Conservation (phyloP, 805 yeast species). For the Danielozyma ontarioensis region DNA sequence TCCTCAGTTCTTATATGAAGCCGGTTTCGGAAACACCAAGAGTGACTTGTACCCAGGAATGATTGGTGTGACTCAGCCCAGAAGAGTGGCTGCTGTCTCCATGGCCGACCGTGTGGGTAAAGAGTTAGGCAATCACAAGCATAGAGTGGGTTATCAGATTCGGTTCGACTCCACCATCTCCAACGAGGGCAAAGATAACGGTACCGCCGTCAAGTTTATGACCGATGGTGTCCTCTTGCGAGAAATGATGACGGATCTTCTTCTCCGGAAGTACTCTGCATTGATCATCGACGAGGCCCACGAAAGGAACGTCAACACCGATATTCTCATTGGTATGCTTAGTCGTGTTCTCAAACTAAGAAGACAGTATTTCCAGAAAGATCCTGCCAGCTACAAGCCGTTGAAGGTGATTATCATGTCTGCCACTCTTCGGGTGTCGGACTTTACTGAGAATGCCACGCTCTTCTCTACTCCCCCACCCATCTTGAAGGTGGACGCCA, state of each 20-base stretch:
- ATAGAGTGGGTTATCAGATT: slow-evolving; percentile 73
- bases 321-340: slow-evolving; percentile 89
- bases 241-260: slow-evolving; percentile 87
- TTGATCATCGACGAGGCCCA: slow-evolving; percentile 96
- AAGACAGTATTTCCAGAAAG: slow-evolving; percentile 40
- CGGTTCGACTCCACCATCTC: slow-evolving; percentile 70
- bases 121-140: slow-evolving; percentile 70
- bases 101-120: slow-evolving; percentile 78
- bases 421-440: slow-evolving; percentile 91
- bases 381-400: slow-evolving; percentile 49
- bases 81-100: slow-evolving; percentile 91
- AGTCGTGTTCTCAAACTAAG: slow-evolving; percentile 81
- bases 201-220: slow-evolving; percentile 80
- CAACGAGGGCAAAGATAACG: slow-evolving; percentile 37
- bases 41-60: slow-evolving; percentile 65
- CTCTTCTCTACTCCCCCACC: slow-evolving; percentile 80
- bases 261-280: slow-evolving; percentile 76
- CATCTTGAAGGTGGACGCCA: slow-evolving; percentile 79
- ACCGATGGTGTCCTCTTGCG: slow-evolving; percentile 91
- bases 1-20: slow-evolving; percentile 90
- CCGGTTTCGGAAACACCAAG: slow-evolving; percentile 77
- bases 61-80: slow-evolving; percentile 95
- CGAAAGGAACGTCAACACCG: slow-evolving; percentile 94
- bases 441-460: slow-evolving; percentile 75
- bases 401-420: slow-evolving; percentile 91